Percentiles rank a stretch among this genome's conserved stretches.
These are phyloP conservation scores for Ophiocordyceps camponoti-leonardi DNA, from an alignment of 2,329 filamentous ascomycete species.

Conservation along the genomic window DNA sequence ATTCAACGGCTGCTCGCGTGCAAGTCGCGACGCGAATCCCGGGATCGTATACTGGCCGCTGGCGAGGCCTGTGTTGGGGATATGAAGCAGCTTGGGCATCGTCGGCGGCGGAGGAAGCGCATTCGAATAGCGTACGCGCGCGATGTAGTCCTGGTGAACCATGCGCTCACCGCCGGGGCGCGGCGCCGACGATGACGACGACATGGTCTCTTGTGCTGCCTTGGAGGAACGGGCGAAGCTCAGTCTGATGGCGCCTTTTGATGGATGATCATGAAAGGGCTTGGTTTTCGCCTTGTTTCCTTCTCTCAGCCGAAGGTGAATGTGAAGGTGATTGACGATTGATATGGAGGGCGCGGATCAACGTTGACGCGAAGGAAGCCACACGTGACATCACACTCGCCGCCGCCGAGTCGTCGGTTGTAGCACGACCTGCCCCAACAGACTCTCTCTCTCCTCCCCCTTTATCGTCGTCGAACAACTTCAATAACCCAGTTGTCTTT, in stretches of 20 bases:
- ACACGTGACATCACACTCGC: too few relatives aligned
- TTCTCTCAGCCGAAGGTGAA: too few relatives aligned
- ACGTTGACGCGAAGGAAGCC: not conserved
- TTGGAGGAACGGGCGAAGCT: not conserved
- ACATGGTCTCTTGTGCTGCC: constrained; percentile 9
- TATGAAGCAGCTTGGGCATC: constrained; percentile 90
- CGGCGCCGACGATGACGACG: constrained; percentile 12
- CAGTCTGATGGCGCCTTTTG: not conserved
- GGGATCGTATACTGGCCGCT: constrained; percentile 81
- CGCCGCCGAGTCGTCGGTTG: too few relatives aligned
- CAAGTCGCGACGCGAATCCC: constrained; percentile 75
- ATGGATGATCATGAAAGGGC: not conserved
- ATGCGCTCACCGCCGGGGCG: constrained; percentile 34
- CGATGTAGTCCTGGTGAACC: constrained; percentile 91
- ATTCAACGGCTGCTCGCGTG: constrained; percentile 81
- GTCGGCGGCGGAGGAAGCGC: constrained; percentile 84
- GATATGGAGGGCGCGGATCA: not conserved
- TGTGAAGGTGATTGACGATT: not conserved
- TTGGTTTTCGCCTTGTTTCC: not conserved
- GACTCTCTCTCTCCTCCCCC: too few relatives aligned
- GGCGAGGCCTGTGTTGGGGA: constrained; percentile 80
- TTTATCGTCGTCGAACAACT: too few relatives aligned
- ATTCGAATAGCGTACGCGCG: constrained; percentile 89
- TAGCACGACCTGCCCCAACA: too few relatives aligned
- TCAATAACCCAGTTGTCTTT: too few relatives aligned